Percentiles rank a stretch among this genome's conserved stretches.
Evolutionary conservation across 192 early-diverging fungal genomes (phyloP).

Genomic region (Coemansia aciculifera): DNA sequence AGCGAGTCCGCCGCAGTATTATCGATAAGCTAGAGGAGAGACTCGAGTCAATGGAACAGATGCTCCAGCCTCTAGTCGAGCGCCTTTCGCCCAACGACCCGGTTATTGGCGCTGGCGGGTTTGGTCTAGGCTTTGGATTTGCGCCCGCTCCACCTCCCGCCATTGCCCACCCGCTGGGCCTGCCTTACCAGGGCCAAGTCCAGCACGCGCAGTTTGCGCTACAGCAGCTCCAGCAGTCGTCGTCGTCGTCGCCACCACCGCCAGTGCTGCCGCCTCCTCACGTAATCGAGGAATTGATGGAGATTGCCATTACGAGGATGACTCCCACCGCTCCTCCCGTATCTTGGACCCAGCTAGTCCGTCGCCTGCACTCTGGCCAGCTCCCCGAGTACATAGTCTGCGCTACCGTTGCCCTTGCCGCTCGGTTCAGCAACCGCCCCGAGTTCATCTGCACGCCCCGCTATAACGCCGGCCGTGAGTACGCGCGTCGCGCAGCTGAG

Average conservation of each 20-base stretch:
- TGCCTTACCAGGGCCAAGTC: constrained; percentile 1
- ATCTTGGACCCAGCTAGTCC: constrained; percentile 29
- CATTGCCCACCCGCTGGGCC: constrained; percentile 39
- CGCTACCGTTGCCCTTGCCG: constrained; percentile 40
- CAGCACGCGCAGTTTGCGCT: not conserved
- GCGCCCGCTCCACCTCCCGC: constrained; percentile 37
- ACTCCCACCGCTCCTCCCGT: constrained; percentile 42
- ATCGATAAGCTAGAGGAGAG: constrained; percentile 57
- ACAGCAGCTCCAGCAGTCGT: constrained; percentile 2
- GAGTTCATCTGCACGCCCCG: constrained; percentile 49
- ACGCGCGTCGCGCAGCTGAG: constrained; percentile 51
- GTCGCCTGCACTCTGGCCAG: constrained; percentile 43
- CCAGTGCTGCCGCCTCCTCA: constrained; percentile 29
- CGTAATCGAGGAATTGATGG: constrained; percentile 51
- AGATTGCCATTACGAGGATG: constrained; percentile 41
- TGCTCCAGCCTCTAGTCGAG: constrained; percentile 56
- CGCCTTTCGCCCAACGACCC: constrained; percentile 53
- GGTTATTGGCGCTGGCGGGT: constrained; percentile 29
- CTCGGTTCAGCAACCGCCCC: constrained; percentile 48
- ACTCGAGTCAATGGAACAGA: constrained; percentile 56
- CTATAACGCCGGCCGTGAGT: constrained; percentile 52
- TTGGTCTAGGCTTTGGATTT: constrained; percentile 43
- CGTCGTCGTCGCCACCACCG: not conserved
- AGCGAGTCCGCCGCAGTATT: constrained; percentile 53
- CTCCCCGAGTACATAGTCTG: constrained; percentile 50